These are phyloP conservation scores for Diplogelasinospora grovesii DNA, from an alignment of 495 filamentous ascomycete species.

Conservation along the genomic window DNA sequence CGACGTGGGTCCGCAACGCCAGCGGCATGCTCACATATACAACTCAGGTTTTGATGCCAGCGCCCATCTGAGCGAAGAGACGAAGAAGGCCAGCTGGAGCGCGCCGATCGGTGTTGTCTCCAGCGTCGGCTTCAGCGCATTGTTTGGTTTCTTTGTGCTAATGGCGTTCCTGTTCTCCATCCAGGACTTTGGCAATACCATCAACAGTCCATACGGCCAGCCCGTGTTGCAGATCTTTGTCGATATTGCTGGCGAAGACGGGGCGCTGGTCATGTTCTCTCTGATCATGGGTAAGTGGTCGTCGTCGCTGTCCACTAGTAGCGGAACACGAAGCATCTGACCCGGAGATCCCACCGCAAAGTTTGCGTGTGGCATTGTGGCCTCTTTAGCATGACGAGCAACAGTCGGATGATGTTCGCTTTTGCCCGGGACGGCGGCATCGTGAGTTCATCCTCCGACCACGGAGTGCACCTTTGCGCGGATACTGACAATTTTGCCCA, in stretches of 20 bases:
- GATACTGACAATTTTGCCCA: conserved; percentile 3
- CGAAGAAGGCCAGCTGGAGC: conserved; percentile 50
- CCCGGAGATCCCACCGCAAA: neutral
- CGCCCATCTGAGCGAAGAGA: conserved; percentile 56
- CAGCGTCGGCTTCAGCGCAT: conserved; percentile 49
- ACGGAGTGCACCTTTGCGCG: neutral
- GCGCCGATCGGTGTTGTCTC: conserved; percentile 56
- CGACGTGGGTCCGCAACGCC: too few species aligned
- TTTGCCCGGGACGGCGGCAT: conserved; percentile 50
- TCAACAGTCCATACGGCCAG: conserved; percentile 37
- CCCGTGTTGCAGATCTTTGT: conserved; percentile 54
- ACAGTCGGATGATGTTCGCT: conserved; percentile 60
- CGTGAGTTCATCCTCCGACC: conserved; percentile 17
- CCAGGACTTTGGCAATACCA: conserved; percentile 45
- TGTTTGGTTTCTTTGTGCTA: conserved; percentile 60
- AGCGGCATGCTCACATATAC: neutral
- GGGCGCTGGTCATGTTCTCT: conserved; percentile 49
- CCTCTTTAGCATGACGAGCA: conserved; percentile 52
- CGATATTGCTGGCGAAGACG: conserved; percentile 48
- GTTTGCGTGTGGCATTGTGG: conserved; percentile 57
- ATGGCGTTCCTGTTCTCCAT: conserved; percentile 53
- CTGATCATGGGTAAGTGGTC: conserved; percentile 41
- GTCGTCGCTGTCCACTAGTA: neutral
- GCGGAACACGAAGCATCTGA: conserved; percentile 3
- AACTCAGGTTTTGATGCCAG: conserved; percentile 48